Base-by-base conservation (phyloP, 2,329 filamentous ascomycete genomes). In the Scorias spongiosa region DNA sequence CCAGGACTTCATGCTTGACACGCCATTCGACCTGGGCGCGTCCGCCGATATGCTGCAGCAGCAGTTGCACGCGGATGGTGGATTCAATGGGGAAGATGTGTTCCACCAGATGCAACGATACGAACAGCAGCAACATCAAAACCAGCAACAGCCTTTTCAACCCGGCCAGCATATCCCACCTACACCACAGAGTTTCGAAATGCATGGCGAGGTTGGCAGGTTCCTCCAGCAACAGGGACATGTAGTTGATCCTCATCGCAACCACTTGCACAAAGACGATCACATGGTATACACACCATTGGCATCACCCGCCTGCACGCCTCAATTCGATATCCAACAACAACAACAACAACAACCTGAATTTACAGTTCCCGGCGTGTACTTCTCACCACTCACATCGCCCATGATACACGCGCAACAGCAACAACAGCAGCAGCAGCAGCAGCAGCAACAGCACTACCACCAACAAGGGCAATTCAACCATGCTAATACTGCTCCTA, bases 381-480 rank as follows among this genome's bases (percentile, higher is more conserved):
- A 87, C 63, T 88, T 91, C 59, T 91, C 84, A 57, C 84, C 84
- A 9, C 69, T 91, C 41, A 87, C 82, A 5, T 91, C 84, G 12
- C 84, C 84, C 1, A 83, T 84, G 2, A 67, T 91, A 14, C 80
- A 84, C 59, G 81, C 83, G 1, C 81, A 87, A 42, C 46, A 48
- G 57, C 59, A 47, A 48, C 57, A 56, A 41, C 46, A 46, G 11
- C 57, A 53, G 28, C 50, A 57, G 65, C 57, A 75, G 42, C 61
- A 66, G 40, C 45, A 45, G 56, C 60, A 49, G 50, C 53, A 53
- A 42, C 42, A 43, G 15, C 54, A 83, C 1, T 81, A 87, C 42
- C 46, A 48, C 57, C 45, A 45, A 56, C 60, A 49, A 49, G 53
- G 53, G 42, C 41, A 42, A 14, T 54, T 47, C 51, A 51, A 67